Base-by-base conservation (phyloP, 768 basidiomycete species). In the Xerocomellus amylosporus region DNA sequence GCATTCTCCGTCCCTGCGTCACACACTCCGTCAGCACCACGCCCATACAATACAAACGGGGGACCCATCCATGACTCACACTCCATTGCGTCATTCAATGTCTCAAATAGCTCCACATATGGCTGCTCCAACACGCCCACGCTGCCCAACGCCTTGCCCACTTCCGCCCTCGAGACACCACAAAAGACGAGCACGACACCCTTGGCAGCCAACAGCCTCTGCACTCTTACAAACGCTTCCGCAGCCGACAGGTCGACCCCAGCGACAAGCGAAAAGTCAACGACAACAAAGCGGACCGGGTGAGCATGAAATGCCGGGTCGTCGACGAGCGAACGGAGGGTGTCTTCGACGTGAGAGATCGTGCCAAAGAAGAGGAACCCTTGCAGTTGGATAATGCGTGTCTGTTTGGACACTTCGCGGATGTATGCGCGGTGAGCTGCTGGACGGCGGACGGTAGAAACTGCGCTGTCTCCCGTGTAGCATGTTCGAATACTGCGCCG, bases 321-420 rank as follows among this genome's bases (percentile, higher is more conserved):
- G 50, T 89, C 81, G 15, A 98, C 80, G 10, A 92, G 74, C 15
- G 78, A 77, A 9, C 90, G 83, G 48, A 98, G 90, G 12, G 89
- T 83, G 45, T 89, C 87, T 70, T 99, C 96, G 56, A 97, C 93
- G 43, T 85, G 76, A 0, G 88, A 79, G 60, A 98, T 97, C 0
- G 97, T 99, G 4, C 96, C 92, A 66, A 94, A 93, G 77, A 94
- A 95, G 30, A 94, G 76, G 74, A 91, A 93, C 77, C 91, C 93
- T 77, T 98, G 97, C 1, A 98, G 74, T 51, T 87, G 85, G 62
- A 98, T 76, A 40, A 98, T 84, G 5, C 87, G 86, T 0, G 94
- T 97, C 71, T 97, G 94, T 58, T 85, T 87, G 5, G 96, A 90
- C 22, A 95, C 91, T 56, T 93, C 88, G n/a, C 87, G 86, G 26